Percentiles rank a stretch among this genome's conserved stretches.
Evolutionary conservation across 2,329 filamentous ascomycete genomes (phyloP).

Genomic region (Talaromyces sp.): DNA sequence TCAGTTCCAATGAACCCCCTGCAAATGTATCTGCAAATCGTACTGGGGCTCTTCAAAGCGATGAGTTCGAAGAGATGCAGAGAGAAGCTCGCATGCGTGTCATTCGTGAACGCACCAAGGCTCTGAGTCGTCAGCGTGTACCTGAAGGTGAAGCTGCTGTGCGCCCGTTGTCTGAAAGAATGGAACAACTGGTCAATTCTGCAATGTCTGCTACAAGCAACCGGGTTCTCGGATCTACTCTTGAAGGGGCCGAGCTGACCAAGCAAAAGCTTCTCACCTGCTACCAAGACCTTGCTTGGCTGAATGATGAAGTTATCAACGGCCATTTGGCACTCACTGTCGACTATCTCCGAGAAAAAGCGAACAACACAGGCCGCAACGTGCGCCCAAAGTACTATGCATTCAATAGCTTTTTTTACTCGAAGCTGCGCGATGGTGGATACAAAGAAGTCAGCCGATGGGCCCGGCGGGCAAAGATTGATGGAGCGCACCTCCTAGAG

Average conservation of each 20-base stretch:
- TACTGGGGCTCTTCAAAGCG: slow-evolving; percentile 22
- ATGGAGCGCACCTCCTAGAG: slow-evolving; percentile 37
- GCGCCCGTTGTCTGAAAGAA: slow-evolving; percentile 28
- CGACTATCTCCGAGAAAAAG: slow-evolving; percentile 29
- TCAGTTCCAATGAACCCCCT: neutral
- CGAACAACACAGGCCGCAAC: slow-evolving; percentile 28
- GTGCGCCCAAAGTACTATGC: slow-evolving; percentile 37
- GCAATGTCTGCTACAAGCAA: slow-evolving; percentile 23
- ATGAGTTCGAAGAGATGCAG: slow-evolving; percentile 15
- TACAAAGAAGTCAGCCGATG: slow-evolving; percentile 37
- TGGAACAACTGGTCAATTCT: slow-evolving; percentile 28
- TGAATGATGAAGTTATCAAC: slow-evolving; percentile 45
- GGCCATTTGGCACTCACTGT: slow-evolving; percentile 39
- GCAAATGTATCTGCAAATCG: neutral
- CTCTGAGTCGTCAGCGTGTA: slow-evolving; percentile 14
- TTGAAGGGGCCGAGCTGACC: slow-evolving; percentile 31
- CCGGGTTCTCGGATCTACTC: slow-evolving; percentile 24
- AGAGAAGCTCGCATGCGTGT: slow-evolving; percentile 8
- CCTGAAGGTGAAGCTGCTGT: slow-evolving; percentile 27
- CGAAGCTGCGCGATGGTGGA: slow-evolving; percentile 36
- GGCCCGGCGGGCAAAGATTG: slow-evolving; percentile 43
- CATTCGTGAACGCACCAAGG: neutral
- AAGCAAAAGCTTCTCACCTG: slow-evolving; percentile 33
- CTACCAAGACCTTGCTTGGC: slow-evolving; percentile 31
- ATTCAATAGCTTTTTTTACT: slow-evolving; percentile 43